Conservation (phyloP, 108 stramenopile species). For the Bacterosira constricta region DNA sequence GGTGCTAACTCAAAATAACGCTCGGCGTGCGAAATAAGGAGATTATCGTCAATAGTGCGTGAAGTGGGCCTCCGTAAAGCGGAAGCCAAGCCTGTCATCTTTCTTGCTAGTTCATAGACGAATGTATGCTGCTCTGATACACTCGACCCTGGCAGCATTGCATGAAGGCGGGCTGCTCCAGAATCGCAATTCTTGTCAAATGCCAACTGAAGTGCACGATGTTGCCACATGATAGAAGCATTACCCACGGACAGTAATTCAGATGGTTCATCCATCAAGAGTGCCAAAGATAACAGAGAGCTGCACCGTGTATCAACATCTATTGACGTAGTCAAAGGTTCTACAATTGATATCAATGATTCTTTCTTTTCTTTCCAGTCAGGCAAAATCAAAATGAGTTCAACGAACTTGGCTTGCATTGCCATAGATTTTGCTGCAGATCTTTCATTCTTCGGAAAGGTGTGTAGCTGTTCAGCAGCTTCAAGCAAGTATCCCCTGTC, state of each 20-base stretch:
- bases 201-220: neutral
- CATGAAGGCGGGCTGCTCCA: neutral
- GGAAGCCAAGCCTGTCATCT: neutral
- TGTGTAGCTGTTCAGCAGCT: neutral
- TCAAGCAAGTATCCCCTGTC: conserved; percentile 26
- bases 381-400: conserved; percentile 2
- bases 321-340: neutral
- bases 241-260: neutral
- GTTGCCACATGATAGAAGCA: conserved; percentile 1
- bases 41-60: conserved; percentile 1
- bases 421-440: conserved; percentile 6
- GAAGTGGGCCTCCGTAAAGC: neutral
- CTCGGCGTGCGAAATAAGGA: neutral
- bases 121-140: neutral
- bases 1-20: conserved; percentile 2
- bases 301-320: neutral
- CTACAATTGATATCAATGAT: neutral
- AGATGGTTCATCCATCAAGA: neutral
- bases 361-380: neutral
- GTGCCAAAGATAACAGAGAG: neutral
- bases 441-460: neutral
- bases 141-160: conserved; percentile 7
- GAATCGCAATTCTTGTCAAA: neutral
- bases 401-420: neutral
- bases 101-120: neutral